Conservation (phyloP, 148 eudicot genomes). For the Rhododendron simsii region DNA sequence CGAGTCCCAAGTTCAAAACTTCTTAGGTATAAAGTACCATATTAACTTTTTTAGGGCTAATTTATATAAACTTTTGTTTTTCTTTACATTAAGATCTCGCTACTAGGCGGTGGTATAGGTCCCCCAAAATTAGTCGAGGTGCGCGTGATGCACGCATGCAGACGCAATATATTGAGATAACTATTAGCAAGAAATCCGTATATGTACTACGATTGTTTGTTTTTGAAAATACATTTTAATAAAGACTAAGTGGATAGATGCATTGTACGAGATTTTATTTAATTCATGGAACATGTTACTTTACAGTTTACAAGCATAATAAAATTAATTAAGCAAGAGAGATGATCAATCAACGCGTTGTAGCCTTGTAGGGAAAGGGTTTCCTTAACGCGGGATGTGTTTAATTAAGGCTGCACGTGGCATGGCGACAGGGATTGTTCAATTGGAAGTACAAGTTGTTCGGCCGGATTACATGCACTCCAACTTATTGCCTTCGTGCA, state of each 20-base stretch:
- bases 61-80: too few relatives aligned
- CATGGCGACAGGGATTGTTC: too few relatives aligned
- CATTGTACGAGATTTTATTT: not conserved
- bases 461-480: not conserved
- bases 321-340: not conserved
- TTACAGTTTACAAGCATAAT: not conserved
- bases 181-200: not conserved
- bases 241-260: not conserved
- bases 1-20: too few relatives aligned
- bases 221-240: too few relatives aligned
- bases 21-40: too few relatives aligned
- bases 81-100: too few relatives aligned
- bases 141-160: too few relatives aligned
- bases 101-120: too few relatives aligned
- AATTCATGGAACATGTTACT: not conserved
- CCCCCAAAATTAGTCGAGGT: too few relatives aligned
- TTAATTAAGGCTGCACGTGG: not conserved
- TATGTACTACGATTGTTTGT: not conserved
- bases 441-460: not conserved
- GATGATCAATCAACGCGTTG: not conserved
- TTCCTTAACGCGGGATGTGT: not conserved
- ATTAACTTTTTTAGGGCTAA: too few relatives aligned
- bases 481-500: not conserved
- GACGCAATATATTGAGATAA: too few relatives aligned
- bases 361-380: not conserved